Percentiles rank a stretch among this genome's conserved stretches.
These are phyloP conservation scores for Coffea humblotiana DNA, from an alignment of 305 asterid genomes.

Conservation along the genomic window DNA sequence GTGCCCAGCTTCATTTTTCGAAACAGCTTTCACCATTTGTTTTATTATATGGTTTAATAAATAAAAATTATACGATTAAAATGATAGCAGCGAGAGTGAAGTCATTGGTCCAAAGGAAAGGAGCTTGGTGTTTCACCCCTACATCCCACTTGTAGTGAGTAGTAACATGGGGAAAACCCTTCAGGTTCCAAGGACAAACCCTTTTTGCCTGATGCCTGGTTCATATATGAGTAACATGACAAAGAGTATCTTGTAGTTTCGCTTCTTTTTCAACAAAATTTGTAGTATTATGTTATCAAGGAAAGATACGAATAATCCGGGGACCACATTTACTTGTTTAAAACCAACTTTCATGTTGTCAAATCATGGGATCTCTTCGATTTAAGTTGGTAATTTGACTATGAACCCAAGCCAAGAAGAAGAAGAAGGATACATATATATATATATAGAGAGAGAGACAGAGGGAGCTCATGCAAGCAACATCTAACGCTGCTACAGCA, in stretches of 20 bases:
- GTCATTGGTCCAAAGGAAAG: neutral
- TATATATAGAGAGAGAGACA: too few species aligned
- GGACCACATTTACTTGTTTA: neutral
- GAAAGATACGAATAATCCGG: conserved; percentile 6
- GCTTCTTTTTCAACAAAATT: neutral
- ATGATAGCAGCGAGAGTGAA: too few species aligned
- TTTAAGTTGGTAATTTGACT: neutral
- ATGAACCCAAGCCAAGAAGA: too few species aligned
- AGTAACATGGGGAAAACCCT: conserved; percentile 4
- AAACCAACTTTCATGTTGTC: neutral
- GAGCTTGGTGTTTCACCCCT: neutral
- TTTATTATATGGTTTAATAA: too few species aligned
- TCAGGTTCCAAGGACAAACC: neutral
- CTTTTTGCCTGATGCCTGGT: neutral
- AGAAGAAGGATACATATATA: too few species aligned
- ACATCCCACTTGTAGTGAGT: neutral
- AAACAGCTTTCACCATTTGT: too few species aligned
- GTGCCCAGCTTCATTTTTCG: neutral
- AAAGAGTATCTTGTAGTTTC: conserved; percentile 1
- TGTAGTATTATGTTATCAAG: conserved; percentile 2
- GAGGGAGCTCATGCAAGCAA: neutral
- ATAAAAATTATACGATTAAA: too few species aligned
- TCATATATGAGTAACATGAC: neutral
- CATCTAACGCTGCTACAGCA: too few species aligned
- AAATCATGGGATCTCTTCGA: neutral